phyloP scores from a whole-genome alignment of 176 grass and related monocot species.

The Cymbopogon citratus region DNA sequence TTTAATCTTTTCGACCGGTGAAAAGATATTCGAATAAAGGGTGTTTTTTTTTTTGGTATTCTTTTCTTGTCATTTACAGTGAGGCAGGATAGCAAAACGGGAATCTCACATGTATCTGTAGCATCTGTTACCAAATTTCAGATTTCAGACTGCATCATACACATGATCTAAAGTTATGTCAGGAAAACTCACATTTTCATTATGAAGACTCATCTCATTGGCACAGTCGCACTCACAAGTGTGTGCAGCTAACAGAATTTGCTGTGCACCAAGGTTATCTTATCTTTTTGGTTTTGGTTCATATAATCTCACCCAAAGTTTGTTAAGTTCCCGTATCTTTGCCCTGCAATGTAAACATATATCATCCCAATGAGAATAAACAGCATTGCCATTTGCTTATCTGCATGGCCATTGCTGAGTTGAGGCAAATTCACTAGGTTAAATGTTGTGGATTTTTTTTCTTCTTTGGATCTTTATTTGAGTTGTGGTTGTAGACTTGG shows the following conservation, averaged over 20 bases:
- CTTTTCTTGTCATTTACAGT: slow-evolving; percentile 2
- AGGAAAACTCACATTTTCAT: neutral
- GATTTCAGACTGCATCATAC: slow-evolving; percentile 13
- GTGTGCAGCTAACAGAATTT: neutral
- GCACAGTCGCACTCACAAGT: neutral
- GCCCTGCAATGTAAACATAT: neutral
- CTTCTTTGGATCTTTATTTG: neutral
- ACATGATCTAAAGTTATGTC: neutral
- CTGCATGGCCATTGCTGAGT: neutral
- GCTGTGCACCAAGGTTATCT: neutral
- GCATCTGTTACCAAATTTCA: slow-evolving; percentile 6
- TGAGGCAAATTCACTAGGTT: neutral
- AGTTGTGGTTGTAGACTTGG: too few relatives aligned
- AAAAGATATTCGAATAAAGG: slow-evolving; percentile 72
- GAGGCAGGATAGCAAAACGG: slow-evolving; percentile 21
- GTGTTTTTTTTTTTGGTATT: neutral
- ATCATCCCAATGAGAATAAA: neutral
- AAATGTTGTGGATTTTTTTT: neutral
- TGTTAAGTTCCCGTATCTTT: neutral
- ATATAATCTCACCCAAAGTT: neutral
- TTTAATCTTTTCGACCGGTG: slow-evolving; percentile 67
- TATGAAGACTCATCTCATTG: neutral
- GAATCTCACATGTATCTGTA: slow-evolving; percentile 19
- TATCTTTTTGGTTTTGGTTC: neutral
- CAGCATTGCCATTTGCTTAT: neutral